Evolutionary conservation across 768 basidiomycete species (phyloP).

Genomic region (Rhizopogon vesiculosus): DNA sequence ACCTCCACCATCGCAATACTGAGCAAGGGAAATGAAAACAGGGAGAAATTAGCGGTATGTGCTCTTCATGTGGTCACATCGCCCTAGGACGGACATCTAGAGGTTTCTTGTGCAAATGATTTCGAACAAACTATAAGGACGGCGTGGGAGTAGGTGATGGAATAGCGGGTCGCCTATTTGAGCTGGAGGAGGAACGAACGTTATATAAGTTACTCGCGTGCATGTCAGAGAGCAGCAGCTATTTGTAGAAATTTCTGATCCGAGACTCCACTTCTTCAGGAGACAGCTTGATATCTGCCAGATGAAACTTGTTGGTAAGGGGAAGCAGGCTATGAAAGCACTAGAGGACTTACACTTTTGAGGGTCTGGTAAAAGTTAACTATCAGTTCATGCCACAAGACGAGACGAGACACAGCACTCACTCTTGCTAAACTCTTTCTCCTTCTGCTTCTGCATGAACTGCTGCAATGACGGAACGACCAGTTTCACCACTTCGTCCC

Average conservation of each 20-base stretch:
- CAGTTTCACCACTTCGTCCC: conserved; percentile 72
- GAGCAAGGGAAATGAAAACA: background rate
- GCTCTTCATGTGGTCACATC: background rate
- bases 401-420: conserved; percentile 17
- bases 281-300: conserved; percentile 71
- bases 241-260: conserved; percentile 57
- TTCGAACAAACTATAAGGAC: too few relatives aligned
- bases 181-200: too few relatives aligned
- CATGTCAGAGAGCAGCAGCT: background rate
- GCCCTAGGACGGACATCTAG: too few relatives aligned
- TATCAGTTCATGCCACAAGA: conserved; percentile 1
- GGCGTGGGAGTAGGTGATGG: too few relatives aligned
- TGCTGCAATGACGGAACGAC: conserved; percentile 71
- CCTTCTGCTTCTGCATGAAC: conserved; percentile 70
- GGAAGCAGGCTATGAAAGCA: background rate
- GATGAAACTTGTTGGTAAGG: conserved; percentile 10
- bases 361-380: conserved; percentile 32
- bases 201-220: too few relatives aligned
- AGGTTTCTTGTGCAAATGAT: too few relatives aligned
- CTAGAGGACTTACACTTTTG: conserved; percentile 42
- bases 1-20: too few relatives aligned
- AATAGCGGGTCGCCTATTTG: too few relatives aligned
- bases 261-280: conserved; percentile 70
- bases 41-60: background rate
- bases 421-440: conserved; percentile 88